Evolutionary conservation across 2,329 filamentous ascomycete species (phyloP).

Genomic region (Claviceps africana): DNA sequence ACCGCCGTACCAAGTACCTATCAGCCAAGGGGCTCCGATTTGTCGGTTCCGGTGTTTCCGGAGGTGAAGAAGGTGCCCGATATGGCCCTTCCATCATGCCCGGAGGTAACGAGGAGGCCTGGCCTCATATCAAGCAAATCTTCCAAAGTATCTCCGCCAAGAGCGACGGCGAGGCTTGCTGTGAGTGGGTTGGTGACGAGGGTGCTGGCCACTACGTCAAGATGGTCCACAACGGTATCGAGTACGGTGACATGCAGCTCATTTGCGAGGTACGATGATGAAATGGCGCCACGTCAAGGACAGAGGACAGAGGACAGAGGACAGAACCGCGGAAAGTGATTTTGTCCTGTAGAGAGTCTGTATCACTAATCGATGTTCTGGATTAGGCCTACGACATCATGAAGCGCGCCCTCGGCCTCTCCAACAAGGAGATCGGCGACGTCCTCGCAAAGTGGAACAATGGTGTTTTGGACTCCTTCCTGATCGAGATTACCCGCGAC

Average conservation of each 20-base stretch:
- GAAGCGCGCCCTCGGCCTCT: constrained; percentile 89
- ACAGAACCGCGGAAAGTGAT: background rate
- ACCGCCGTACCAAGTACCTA: constrained; percentile 89
- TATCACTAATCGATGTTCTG: background rate
- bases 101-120: constrained; percentile 94
- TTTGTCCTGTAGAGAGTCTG: background rate
- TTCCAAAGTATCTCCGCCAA: constrained; percentile 97
- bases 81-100: constrained; percentile 98
- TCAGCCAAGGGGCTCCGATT: constrained; percentile 79
- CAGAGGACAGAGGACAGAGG: background rate
- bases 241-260: constrained; percentile 99
- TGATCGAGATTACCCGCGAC: constrained; percentile 97
- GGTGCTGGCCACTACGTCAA: constrained; percentile 99
- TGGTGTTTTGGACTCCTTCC: constrained; percentile 95
- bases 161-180: constrained; percentile 93
- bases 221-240: constrained; percentile 99
- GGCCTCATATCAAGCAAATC: constrained; percentile 97
- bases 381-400: constrained; percentile 93
- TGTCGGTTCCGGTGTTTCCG: constrained; percentile 93
- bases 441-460: constrained; percentile 95
- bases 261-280: constrained; percentile 72
- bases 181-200: constrained; percentile 99
- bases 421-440: constrained; percentile 89
- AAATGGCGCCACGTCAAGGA: background rate
- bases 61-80: constrained; percentile 97